These are phyloP conservation scores for Butyriboletus loyo DNA, from an alignment of 768 basidiomycete species.

Conservation along the genomic window DNA sequence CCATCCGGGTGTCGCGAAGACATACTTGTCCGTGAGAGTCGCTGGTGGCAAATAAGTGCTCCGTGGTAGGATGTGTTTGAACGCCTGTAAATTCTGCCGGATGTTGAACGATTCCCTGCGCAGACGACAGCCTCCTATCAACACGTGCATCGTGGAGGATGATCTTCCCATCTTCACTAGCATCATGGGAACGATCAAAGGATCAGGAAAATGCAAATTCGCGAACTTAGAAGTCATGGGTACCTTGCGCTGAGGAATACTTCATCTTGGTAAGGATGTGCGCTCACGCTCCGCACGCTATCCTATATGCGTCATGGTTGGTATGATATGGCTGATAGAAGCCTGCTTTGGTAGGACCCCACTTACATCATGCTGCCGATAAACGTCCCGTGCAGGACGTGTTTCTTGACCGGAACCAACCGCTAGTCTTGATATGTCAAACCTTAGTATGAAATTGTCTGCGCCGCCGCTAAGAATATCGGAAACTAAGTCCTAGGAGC, in stretches of 20 bases:
- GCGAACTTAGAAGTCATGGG: slow-evolving; percentile 11
- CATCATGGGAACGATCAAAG: slow-evolving; percentile 15
- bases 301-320: slow-evolving; percentile 42
- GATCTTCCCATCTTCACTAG: slow-evolving; percentile 70
- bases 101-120: slow-evolving; percentile 53
- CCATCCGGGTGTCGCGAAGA: slow-evolving; percentile 71
- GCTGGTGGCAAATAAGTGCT: slow-evolving; percentile 66
- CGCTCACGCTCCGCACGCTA: slow-evolving; percentile 60
- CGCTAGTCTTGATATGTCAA: slow-evolving; percentile 45
- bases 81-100: slow-evolving; percentile 58
- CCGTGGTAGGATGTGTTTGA: slow-evolving; percentile 64
- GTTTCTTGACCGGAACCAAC: slow-evolving; percentile 6
- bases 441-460: slow-evolving; percentile 50
- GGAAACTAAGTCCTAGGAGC: slow-evolving; percentile 4
- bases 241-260: slow-evolving; percentile 70
- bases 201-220: slow-evolving; percentile 13
- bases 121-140: slow-evolving; percentile 31
- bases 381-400: slow-evolving; percentile 22
- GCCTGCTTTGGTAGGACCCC: slow-evolving; percentile 3
- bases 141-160: slow-evolving; percentile 59
- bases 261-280: slow-evolving; percentile 67
- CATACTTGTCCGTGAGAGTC: slow-evolving; percentile 57
- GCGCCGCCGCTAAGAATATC: slow-evolving; percentile 48
- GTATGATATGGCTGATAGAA: slow-evolving; percentile 20
- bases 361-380: slow-evolving; percentile 33